These are phyloP conservation scores for Trichosanthes cucumerina DNA, from an alignment of 306 rosid genomes.

Conservation along the genomic window DNA sequence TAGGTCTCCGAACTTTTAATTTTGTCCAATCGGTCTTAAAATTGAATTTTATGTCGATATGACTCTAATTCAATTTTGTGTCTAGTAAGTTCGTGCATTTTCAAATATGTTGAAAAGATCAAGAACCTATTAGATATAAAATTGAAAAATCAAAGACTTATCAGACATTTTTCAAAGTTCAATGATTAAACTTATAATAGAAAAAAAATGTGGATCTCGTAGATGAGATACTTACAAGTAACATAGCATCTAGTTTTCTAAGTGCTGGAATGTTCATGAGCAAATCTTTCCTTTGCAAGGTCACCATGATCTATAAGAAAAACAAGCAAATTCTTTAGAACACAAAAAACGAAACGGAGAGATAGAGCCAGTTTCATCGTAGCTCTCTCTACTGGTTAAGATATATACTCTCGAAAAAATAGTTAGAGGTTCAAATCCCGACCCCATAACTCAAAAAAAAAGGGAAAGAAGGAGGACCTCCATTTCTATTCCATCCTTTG, in stretches of 20 bases:
- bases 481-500: constrained; percentile 63
- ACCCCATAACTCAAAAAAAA: background rate
- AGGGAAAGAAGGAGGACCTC: constrained; percentile 35
- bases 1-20: no score
- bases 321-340: background rate
- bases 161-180: no score
- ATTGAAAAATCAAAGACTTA: no score
- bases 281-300: constrained; percentile 71
- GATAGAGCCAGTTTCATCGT: background rate
- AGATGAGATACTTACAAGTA: constrained; percentile 43
- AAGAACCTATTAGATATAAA: no score
- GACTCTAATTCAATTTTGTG: no score
- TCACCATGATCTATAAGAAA: constrained; percentile 73
- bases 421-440: background rate
- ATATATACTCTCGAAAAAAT: background rate
- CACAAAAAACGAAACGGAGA: background rate
- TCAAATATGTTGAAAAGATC: no score
- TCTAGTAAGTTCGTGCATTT: no score
- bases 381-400: no score
- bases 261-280: constrained; percentile 75
- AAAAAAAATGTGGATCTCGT: no score
- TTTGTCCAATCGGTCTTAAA: no score
- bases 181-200: no score
- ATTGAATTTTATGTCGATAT: no score
- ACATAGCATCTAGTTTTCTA: constrained; percentile 81